Conservation (phyloP, 1,139 yeast species). For the Meyerozyma sp. region DNA sequence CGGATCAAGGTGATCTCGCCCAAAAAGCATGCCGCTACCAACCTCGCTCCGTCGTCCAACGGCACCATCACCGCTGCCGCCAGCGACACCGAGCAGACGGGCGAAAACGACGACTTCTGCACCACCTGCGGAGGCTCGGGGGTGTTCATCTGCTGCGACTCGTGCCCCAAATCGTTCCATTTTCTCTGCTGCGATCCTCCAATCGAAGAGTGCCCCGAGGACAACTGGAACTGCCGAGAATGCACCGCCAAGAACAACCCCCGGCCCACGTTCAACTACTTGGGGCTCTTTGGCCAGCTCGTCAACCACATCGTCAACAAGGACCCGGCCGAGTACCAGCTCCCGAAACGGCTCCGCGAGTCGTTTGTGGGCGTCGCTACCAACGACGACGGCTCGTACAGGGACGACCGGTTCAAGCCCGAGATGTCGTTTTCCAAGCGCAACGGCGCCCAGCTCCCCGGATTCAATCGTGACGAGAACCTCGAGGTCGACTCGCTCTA, state of each 20-base stretch:
- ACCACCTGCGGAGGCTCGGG: constrained; percentile 87
- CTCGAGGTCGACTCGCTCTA: constrained; percentile 62
- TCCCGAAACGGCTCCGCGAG: constrained; percentile 68
- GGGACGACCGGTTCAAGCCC: constrained; percentile 54
- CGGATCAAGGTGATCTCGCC: constrained; percentile 41
- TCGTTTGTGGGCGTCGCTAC: constrained; percentile 65
- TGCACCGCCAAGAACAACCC: constrained; percentile 45
- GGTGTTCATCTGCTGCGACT: constrained; percentile 85
- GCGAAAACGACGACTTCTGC: constrained; percentile 82
- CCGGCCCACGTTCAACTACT: constrained; percentile 20
- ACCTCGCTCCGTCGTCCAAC: constrained; percentile 19
- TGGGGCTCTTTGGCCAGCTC: constrained; percentile 61
- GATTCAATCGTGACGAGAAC: constrained; percentile 36
- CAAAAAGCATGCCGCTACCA: constrained; percentile 26
- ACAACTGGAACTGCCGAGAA: constrained; percentile 83
- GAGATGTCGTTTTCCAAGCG: constrained; percentile 35
- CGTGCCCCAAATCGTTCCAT: constrained; percentile 89
- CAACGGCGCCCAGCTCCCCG: constrained; percentile 35
- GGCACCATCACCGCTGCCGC: constrained; percentile 7
- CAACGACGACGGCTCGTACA: constrained; percentile 67
- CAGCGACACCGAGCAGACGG: constrained; percentile 20
- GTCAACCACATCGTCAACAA: constrained; percentile 50
- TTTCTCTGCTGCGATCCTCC: constrained; percentile 92
- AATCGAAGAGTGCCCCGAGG: constrained; percentile 74
- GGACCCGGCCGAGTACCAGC: constrained; percentile 68